phyloP scores from a whole-genome alignment of 2,329 filamentous ascomycete species.

The Aspergillus calidoustus region DNA sequence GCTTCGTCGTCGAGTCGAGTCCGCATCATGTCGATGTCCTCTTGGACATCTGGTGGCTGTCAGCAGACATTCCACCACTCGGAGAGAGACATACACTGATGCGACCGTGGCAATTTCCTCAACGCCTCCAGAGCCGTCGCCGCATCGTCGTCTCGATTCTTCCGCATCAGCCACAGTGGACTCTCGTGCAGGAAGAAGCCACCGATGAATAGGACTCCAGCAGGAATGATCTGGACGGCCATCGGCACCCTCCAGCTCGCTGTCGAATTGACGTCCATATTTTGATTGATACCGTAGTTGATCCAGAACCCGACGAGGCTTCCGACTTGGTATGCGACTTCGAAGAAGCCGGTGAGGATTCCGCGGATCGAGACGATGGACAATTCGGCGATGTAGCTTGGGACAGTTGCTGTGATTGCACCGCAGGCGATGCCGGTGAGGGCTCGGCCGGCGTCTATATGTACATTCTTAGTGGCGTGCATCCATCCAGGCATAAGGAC shows the following conservation, averaged over 20 bases:
- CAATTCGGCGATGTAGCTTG: constrained; percentile 41
- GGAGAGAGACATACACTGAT: constrained; percentile 14
- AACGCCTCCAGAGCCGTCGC: constrained; percentile 13
- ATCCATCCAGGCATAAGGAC: neutral
- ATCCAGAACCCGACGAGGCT: constrained; percentile 43
- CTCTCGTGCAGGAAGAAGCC: constrained; percentile 37
- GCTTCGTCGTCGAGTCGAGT: constrained; percentile 18
- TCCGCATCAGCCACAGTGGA: constrained; percentile 34
- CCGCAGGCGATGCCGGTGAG: constrained; percentile 40
- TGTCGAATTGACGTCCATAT: constrained; percentile 27
- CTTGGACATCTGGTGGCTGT: constrained; percentile 12
- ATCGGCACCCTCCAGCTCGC: constrained; percentile 22
- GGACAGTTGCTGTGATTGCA: constrained; percentile 36
- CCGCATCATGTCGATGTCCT: constrained; percentile 20
- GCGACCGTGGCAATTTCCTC: constrained; percentile 20
- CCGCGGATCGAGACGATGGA: constrained; percentile 40
- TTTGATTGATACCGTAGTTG: constrained; percentile 38
- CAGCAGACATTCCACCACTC: neutral
- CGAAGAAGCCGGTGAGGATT: constrained; percentile 38
- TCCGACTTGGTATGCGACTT: constrained; percentile 39
- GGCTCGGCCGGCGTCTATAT: constrained; percentile 40
- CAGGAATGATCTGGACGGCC: constrained; percentile 40
- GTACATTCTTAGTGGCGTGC: neutral
- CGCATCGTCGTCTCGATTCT: constrained; percentile 18
- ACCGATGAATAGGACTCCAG: constrained; percentile 33